Evolutionary conservation across 192 early-diverging fungal genomes (phyloP), one percentile per base, ranked within the genome.

Genomic region (Mortierella claussenii): DNA sequence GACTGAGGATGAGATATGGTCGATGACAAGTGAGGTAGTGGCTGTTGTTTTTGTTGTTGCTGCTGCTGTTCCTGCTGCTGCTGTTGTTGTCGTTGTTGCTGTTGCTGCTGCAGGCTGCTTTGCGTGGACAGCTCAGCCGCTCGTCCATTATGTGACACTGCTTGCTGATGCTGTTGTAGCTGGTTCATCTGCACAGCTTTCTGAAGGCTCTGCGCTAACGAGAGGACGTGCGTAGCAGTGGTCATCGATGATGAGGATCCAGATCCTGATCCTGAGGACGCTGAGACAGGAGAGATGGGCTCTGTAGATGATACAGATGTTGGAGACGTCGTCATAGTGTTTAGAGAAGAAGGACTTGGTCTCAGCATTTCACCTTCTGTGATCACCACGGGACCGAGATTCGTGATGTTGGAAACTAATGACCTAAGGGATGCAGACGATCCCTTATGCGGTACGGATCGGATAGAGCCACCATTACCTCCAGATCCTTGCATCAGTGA

Each of bases 151-250:
- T n/a, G n/a, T n/a, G n/a, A n/a, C n/a, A n/a, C n/a, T n/a, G n/a
- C n/a, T n/a, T n/a, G n/a, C n/a, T n/a, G n/a, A n/a, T n/a, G n/a
- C n/a, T n/a, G n/a, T n/a, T n/a, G n/a, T 48, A 12, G 17, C 31
- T 3, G 24, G 30, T 31, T 48, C 44, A 60, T 11, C 45, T 30
- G 12, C 17, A 48, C 61, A 0, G 61, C 69, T 26, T 73, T 64
- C 52, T 74, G 69, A 17, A 74, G 48, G 21, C 36, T 58, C 55
- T 73, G 69, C 6, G 69, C 69, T 4, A 62, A 20, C 4, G 47
- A 47, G 13, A 73, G 10, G 2, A 73, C 61, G 46, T 73, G 24
- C 6, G 27, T 60, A 11, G 27, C 20, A 4, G 58, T n/a, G n/a
- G n/a, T 46, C 4, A 7, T 55, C 4, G 30, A 44, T 1, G 61